Percentiles rank a stretch among this genome's conserved stretches.
Conservation (phyloP, 805 yeast genomes). For the Candida vartiovaarae region DNA sequence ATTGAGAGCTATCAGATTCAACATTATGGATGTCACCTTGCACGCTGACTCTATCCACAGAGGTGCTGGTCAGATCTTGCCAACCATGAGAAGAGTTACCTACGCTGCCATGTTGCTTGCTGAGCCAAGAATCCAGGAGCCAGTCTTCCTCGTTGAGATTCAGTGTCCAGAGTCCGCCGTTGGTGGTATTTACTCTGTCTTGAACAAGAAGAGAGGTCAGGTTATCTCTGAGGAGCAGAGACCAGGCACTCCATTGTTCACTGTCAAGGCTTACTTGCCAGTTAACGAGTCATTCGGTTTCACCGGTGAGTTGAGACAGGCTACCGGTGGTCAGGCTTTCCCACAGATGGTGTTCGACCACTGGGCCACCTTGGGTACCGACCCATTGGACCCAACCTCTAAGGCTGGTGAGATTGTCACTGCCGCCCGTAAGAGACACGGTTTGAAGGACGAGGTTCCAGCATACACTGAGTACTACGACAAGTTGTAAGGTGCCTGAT, state of each 20-base stretch:
- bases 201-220: constrained; percentile 99
- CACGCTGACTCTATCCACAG: constrained; percentile 99
- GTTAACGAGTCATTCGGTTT: constrained; percentile 99
- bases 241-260: constrained; percentile 99
- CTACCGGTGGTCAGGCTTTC: constrained; percentile 99
- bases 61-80: constrained; percentile 99
- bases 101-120: constrained; percentile 98
- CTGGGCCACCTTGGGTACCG: constrained; percentile 89
- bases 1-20: constrained; percentile 93
- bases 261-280: constrained; percentile 99
- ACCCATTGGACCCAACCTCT: constrained; percentile 81
- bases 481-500: constrained; percentile 48
- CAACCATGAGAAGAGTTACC: constrained; percentile 99
- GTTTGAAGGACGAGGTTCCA: constrained; percentile 96
- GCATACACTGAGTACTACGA: constrained; percentile 99
- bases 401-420: constrained; percentile 61
- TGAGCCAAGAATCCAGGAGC: constrained; percentile 98
- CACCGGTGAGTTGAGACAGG: constrained; percentile 99
- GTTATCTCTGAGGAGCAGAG: constrained; percentile 99
- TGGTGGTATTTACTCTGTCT: constrained; percentile 99
- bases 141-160: constrained; percentile 97
- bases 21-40: constrained; percentile 97
- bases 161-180: constrained; percentile 99
- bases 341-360: constrained; percentile 99
- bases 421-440: constrained; percentile 88